These are phyloP conservation scores for Mycena vitilis DNA, from an alignment of 768 basidiomycete genomes.

Conservation along the genomic window DNA sequence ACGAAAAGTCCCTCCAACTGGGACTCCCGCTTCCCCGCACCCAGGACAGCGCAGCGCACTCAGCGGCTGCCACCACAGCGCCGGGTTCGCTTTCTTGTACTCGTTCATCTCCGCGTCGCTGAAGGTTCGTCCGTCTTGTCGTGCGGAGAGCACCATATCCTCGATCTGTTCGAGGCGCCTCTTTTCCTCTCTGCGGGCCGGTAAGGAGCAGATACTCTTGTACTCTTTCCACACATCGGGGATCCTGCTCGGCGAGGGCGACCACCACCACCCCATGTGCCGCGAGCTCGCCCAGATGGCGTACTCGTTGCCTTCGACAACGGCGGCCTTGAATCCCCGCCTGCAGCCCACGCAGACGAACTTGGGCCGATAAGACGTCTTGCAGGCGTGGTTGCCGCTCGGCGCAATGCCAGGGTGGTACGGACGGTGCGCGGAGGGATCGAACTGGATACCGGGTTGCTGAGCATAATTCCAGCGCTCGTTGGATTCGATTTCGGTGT, in stretches of 20 bases:
- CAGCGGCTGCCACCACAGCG: slow-evolving; percentile 27
- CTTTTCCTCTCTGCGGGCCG: slow-evolving; percentile 11
- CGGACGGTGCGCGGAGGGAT: neutral
- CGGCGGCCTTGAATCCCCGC: slow-evolving; percentile 19
- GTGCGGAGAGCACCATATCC: neutral
- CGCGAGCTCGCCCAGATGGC: slow-evolving; percentile 14
- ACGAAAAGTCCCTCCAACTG: slow-evolving; percentile 19
- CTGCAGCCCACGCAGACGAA: slow-evolving; percentile 28
- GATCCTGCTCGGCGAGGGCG: slow-evolving; percentile 6
- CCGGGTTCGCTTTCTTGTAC: slow-evolving; percentile 21
- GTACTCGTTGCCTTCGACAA: slow-evolving; percentile 25
- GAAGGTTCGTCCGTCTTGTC: neutral
- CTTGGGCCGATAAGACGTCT: slow-evolving; percentile 22
- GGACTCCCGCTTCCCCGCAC: slow-evolving; percentile 12
- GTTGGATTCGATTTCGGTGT: slow-evolving; percentile 15
- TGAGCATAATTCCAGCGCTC: slow-evolving; percentile 20
- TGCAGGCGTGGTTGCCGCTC: slow-evolving; percentile 21
- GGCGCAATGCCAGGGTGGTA: slow-evolving; percentile 13
- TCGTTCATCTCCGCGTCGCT: slow-evolving; percentile 20
- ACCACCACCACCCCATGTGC: slow-evolving; percentile 28
- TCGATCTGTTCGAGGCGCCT: slow-evolving; percentile 6
- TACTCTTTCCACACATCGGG: slow-evolving; percentile 10
- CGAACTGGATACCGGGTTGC: neutral
- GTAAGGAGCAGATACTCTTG: neutral
- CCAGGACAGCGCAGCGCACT: slow-evolving; percentile 17